A percentile compares a stretch with the other conserved stretches of the same genome.
Conservation (phyloP, 805 yeast genomes). For the Ogataea zsoltii region DNA sequence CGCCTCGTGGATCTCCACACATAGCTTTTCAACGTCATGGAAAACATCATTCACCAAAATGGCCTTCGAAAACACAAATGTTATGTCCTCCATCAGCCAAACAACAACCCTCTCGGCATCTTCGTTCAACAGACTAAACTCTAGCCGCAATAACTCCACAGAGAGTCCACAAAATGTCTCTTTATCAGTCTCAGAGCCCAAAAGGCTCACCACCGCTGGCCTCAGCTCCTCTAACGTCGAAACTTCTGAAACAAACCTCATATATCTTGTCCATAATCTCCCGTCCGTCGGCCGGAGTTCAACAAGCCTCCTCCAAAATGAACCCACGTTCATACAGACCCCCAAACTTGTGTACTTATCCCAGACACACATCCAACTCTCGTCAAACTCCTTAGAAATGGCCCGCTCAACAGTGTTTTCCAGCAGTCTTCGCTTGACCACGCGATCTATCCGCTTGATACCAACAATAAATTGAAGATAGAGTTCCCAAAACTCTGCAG, state of each 20-base stretch:
- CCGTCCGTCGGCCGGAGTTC: slow-evolving; percentile 2
- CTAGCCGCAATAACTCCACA: slow-evolving; percentile 9
- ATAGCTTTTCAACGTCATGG: slow-evolving; percentile 46
- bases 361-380: slow-evolving; percentile 34
- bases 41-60: slow-evolving; percentile 35
- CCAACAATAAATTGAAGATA: slow-evolving; percentile 14
- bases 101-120: slow-evolving; percentile 8
- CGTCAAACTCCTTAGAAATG: slow-evolving; percentile 6
- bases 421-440: slow-evolving; percentile 11
- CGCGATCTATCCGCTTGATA: slow-evolving; percentile 11
- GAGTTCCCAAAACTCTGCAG: slow-evolving; percentile 22
- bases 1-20: slow-evolving; percentile 37
- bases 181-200: background rate
- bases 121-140: slow-evolving; percentile 5
- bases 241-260: background rate
- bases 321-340: slow-evolving; percentile 3
- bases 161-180: slow-evolving; percentile 4
- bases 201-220: background rate
- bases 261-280: slow-evolving; percentile 6
- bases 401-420: slow-evolving; percentile 37
- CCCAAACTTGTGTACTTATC: slow-evolving; percentile 25
- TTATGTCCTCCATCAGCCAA: slow-evolving; percentile 22
- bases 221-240: slow-evolving; percentile 3
- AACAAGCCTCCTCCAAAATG: slow-evolving; percentile 5
- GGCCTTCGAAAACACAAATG: slow-evolving; percentile 30